Base-by-base conservation (phyloP, 2,329 filamentous ascomycete species). In the Blumeriella jaapii region DNA sequence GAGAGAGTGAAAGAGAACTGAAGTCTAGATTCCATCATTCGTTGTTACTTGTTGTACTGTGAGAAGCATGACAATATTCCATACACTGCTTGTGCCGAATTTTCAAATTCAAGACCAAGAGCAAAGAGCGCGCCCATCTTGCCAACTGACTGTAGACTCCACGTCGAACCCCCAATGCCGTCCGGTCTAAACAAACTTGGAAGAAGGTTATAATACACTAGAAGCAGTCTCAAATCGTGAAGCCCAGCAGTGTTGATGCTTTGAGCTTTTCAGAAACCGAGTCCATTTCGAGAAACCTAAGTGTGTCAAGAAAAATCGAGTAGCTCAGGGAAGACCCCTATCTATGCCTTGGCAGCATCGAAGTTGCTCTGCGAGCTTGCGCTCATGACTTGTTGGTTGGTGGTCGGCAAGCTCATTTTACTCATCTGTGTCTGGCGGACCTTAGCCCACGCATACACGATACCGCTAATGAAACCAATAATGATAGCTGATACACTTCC, bases 401-500 rank as follows among this genome's bases (percentile, higher is more conserved):
- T 68, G 2, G 80, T 85, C 24, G 87, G 74, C 34, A 82, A 62
- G 13, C 72, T 66, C 52, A 71, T 76, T 61, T 78, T 78, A 26
- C 68, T 67, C 52, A 73, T 67, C 48, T 69, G 70, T 38, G 74
- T 75, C 61, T 93, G 82, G 60, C 82, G 78, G 46, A 94, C 69
- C 68, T 93, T 93, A 47, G 85, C 79, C 53, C 86, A 71, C 3
- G 91, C 71, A 51, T 94, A 98, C 14, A 98, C 83, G 36, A 96
- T 73, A 47, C 91, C 91, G 51, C 82, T 91, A 50, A 96, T 62
- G 59, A 95, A 96, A 22, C 89, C 91, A 40, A 98, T 71, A 42
- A 78, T 68, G 54, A 98, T 96, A 50, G 91, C 91, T 14, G 84
- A 84, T 8, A 94, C 83, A 55, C 84, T 91, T 50, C 85, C 86